Conservation (phyloP, 352 stramenopile genomes). For the Discostella stelligera region DNA sequence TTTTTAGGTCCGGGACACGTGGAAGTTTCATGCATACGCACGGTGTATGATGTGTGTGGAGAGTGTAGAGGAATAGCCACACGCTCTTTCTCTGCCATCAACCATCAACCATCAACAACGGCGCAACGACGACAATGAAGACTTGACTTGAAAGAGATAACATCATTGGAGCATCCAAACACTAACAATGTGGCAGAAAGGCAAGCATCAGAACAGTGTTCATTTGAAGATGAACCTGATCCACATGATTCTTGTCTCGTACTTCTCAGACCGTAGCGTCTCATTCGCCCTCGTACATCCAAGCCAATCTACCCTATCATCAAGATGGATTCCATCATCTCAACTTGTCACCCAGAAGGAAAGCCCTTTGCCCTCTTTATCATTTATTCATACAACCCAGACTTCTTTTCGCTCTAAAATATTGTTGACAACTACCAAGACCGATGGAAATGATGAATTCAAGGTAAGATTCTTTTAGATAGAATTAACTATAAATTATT, state of each 20-base stretch:
- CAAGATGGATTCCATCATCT: constrained; percentile 4
- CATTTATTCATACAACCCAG: not conserved
- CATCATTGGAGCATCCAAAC: not conserved
- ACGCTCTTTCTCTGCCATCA: too few relatives aligned
- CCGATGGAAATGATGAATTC: constrained; percentile 9
- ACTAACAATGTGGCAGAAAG: not conserved
- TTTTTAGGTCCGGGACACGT: too few relatives aligned
- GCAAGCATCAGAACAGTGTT: not conserved
- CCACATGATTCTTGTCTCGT: not conserved
- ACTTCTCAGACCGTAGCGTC: not conserved
- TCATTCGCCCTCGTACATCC: constrained; percentile 4
- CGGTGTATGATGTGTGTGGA: too few relatives aligned
- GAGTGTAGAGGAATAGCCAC: too few relatives aligned
- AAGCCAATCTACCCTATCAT: not conserved
- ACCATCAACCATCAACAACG: too few relatives aligned
- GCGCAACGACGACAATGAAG: not conserved
- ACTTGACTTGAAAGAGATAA: not conserved
- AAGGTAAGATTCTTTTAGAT: constrained; percentile 8
- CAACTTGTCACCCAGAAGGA: not conserved
- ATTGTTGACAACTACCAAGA: constrained; percentile 8
- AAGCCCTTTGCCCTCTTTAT: not conserved
- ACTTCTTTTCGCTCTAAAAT: not conserved
- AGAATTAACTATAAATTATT: not conserved
- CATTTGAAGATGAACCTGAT: too few relatives aligned
- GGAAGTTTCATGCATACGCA: too few relatives aligned